phyloP scores from a whole-genome alignment of 169 alveolate genomes.

The Plasmodium blacklocki region DNA sequence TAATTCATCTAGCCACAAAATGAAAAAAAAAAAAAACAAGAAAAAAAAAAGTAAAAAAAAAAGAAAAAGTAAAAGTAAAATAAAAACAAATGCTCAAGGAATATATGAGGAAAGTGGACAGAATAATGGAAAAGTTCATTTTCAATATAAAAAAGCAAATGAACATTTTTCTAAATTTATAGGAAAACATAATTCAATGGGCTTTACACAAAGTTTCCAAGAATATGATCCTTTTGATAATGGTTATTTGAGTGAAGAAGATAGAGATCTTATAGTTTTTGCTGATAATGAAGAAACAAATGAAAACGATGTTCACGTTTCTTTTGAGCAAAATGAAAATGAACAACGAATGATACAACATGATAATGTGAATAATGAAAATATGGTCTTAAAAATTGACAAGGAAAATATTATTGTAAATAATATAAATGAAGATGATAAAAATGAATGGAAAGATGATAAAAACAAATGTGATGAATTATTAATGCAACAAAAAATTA shows the following conservation, averaged over 20 bases:
- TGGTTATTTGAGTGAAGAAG: slow-evolving; percentile 72
- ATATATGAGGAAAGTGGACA: slow-evolving; percentile 20
- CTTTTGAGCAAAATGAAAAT: not conserved
- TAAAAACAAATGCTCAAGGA: not conserved
- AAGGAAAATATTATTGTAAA: not conserved
- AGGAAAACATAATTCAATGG: slow-evolving; percentile 15
- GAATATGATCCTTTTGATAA: slow-evolving; percentile 72
- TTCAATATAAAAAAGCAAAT: not conserved
- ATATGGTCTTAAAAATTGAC: not conserved
- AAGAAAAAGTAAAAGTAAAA: slow-evolving; percentile 36
- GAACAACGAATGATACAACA: too few species aligned
- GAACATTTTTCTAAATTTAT: not conserved
- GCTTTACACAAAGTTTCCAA: slow-evolving; percentile 42
- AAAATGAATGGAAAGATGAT: not conserved
- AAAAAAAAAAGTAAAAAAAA: slow-evolving; percentile 45
- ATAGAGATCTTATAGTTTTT: slow-evolving; percentile 73
- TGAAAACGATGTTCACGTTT: not conserved
- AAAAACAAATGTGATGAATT: too few species aligned
- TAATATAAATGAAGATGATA: not conserved
- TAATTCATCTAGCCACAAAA: not conserved
- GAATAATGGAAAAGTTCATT: slow-evolving; percentile 21
- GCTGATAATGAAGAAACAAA: slow-evolving; percentile 69
- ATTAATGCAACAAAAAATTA: too few species aligned
- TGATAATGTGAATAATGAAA: not conserved
- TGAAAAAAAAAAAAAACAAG: slow-evolving; percentile 3